Evolutionary conservation across 192 early-diverging fungal genomes (phyloP).

Genomic region (Coemansia sp.): DNA sequence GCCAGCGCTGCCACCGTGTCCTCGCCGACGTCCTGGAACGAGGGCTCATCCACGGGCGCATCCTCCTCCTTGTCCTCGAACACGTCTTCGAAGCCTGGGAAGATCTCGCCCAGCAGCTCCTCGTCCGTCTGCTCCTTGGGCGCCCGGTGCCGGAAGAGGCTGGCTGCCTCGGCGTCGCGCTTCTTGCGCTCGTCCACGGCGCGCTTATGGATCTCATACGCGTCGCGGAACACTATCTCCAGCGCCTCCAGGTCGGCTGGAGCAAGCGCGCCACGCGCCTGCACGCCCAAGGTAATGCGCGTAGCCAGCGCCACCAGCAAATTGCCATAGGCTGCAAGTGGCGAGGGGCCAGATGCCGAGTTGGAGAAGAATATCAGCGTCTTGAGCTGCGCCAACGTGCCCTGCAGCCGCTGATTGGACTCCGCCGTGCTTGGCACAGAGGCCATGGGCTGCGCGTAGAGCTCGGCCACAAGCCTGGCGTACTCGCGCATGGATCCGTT

Average conservation of each 20-base stretch:
- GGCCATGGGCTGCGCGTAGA: constrained; percentile 33
- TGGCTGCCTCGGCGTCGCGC: constrained; percentile 37
- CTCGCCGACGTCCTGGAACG: constrained; percentile 51
- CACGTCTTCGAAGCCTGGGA: constrained; percentile 81
- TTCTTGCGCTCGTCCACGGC: constrained; percentile 29
- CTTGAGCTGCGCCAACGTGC: constrained; percentile 29
- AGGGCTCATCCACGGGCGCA: constrained; percentile 18
- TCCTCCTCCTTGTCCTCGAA: constrained; percentile 51
- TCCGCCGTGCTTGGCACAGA: neutral
- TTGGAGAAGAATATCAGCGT: constrained; percentile 25
- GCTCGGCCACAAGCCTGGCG: constrained; percentile 3
- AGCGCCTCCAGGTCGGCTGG: constrained; percentile 31
- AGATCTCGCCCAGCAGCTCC: constrained; percentile 69
- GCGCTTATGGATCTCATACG: constrained; percentile 36
- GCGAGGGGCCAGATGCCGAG: neutral
- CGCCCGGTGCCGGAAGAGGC: constrained; percentile 28
- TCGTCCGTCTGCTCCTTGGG: constrained; percentile 66
- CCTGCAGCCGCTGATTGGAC: constrained; percentile 6
- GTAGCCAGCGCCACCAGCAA: constrained; percentile 22
- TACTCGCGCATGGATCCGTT: neutral
- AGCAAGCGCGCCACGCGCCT: constrained; percentile 26
- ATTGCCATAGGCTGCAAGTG: constrained; percentile 30
- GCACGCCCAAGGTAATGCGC: constrained; percentile 27
- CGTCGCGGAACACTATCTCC: constrained; percentile 32
- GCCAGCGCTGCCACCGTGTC: constrained; percentile 52